phyloP scores from a whole-genome alignment of 305 asterid species.

The Fraxinus greggii region DNA sequence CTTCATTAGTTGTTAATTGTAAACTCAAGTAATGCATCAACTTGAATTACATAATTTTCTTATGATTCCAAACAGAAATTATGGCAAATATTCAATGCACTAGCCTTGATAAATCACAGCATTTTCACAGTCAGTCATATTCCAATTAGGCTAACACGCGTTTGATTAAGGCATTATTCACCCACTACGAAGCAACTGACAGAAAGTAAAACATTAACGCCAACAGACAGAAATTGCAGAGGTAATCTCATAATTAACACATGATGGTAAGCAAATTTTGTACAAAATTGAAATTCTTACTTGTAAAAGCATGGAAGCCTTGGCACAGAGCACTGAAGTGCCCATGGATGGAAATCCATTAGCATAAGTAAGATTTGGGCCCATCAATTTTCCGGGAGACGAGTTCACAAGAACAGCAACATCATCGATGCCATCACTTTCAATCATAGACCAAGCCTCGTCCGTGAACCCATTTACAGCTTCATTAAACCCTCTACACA shows the following conservation, averaged over 20 bases:
- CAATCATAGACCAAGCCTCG: constrained; percentile 90
- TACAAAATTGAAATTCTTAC: constrained; percentile 34
- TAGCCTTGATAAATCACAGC: not conserved
- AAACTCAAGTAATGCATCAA: not conserved
- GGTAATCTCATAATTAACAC: not conserved
- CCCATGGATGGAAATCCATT: constrained; percentile 74
- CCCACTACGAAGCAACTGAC: not conserved
- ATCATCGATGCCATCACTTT: constrained; percentile 89
- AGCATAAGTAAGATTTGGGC: constrained; percentile 56
- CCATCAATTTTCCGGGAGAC: constrained; percentile 76
- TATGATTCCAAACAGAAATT: not conserved
- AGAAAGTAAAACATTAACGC: not conserved
- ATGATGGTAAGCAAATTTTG: not conserved
- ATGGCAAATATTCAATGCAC: not conserved
- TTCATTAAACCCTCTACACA: constrained; percentile 85
- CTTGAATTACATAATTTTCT: not conserved
- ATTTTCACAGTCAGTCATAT: not conserved
- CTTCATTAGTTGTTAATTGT: not conserved
- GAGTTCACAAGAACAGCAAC: constrained; percentile 83
- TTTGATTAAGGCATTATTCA: not conserved
- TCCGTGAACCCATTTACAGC: constrained; percentile 94
- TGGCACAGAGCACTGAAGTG: constrained; percentile 80
- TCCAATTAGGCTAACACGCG: not conserved
- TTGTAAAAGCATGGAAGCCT: constrained; percentile 94
- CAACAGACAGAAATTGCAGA: not conserved